Conservation (phyloP, 192 early-diverging fungal species). For the Backusella luteola region DNA sequence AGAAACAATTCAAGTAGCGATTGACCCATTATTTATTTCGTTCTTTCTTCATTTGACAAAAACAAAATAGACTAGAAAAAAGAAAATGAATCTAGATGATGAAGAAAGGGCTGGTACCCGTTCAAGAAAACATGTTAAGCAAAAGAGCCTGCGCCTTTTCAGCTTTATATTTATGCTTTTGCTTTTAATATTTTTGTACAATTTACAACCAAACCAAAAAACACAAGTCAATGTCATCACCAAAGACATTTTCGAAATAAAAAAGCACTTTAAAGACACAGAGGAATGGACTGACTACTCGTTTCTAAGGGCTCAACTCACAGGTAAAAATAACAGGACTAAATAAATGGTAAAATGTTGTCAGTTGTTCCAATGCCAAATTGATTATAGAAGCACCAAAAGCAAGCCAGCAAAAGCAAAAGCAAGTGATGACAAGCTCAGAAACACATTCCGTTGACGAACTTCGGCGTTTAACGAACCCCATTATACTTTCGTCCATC, state of each 20-base stretch:
- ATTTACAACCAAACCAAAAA: neutral
- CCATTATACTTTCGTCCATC: neutral
- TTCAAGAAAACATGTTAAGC: constrained; percentile 11
- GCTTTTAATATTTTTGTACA: neutral
- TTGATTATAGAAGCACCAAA: neutral
- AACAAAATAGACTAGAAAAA: neutral
- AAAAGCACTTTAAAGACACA: neutral
- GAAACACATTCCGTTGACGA: constrained; percentile 6
- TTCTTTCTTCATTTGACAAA: neutral
- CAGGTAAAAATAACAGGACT: neutral
- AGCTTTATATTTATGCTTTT: neutral
- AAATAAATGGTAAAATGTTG: neutral
- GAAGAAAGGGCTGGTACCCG: constrained; percentile 18
- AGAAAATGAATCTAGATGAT: constrained; percentile 8
- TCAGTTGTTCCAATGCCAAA: neutral
- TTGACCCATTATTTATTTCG: neutral
- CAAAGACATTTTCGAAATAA: neutral
- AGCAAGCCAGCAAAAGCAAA: neutral
- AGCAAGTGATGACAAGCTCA: neutral
- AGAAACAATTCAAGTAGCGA: neutral
- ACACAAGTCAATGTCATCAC: neutral
- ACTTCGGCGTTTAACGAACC: neutral
- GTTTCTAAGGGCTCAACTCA: neutral
- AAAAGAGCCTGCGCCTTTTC: neutral
- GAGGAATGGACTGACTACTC: constrained; percentile 4